Base-by-base conservation (phyloP, 306 rosid genomes). In the Trifolium repens region DNA sequence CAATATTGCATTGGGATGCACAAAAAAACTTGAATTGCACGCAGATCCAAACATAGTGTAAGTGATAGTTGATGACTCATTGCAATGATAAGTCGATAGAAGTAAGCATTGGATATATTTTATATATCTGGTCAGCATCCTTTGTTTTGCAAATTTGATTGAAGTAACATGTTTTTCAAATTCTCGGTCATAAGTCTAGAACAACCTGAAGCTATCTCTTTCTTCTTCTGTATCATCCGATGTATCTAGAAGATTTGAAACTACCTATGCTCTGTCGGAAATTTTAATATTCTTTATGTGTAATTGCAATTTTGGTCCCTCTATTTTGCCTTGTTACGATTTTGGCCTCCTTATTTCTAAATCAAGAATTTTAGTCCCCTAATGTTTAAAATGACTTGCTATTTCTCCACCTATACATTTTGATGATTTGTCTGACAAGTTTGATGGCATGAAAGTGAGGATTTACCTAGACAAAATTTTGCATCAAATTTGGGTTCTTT, bases 131-230 rank as follows among this genome's bases (percentile, higher is more conserved):
- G 40, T 5, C 8, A 37, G 40, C 40, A 82, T 17, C 8, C 30
- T 67, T 66, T 71, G 61, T 55, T 60, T 72, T 35, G 49, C 69
- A 1, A 58, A 10, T 55, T 60, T 72, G 39, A 47, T 66, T 11
- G 40, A 10, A 64, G 47, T 49, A 53, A 42, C 17, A 57, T 10
- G n/a, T 62, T 47, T 43, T 24, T 39, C 42, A 4, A 35, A 37
- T 49, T 47, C n/a, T 65, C 26, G 8, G 17, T 44, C 53, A 63
- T n/a, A 54, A 62, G 53, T 13, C 44, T 73, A 47, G 44, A 30
- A 49, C 32, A 12, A 71, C 66, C 32, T 52, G 4, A 15, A 15
- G 26, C 19, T 3, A 37, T 72, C 65, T 59, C 40, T 55, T 55
- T 55, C 65, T 59, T 27, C 13, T 59, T 16, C 19, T 0, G 8